These are phyloP conservation scores for Mycoemilia scoparia DNA, from an alignment of 192 early-diverging fungal genomes.

Conservation along the genomic window DNA sequence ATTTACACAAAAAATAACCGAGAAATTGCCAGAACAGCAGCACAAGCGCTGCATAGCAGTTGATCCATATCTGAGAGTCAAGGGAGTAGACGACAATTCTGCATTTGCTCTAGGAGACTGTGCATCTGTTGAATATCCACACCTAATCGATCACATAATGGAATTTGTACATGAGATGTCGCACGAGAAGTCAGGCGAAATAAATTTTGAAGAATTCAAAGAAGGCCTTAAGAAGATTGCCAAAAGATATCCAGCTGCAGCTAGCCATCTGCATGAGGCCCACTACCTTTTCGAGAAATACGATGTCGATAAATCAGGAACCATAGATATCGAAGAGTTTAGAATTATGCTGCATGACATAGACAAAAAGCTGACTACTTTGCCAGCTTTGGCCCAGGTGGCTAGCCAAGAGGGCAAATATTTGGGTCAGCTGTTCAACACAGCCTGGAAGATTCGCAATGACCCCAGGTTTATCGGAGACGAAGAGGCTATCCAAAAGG, in stretches of 20 bases:
- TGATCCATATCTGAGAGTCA: slow-evolving; percentile 50
- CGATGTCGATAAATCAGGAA: slow-evolving; percentile 14
- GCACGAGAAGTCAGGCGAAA: slow-evolving; percentile 7
- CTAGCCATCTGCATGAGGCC: slow-evolving; percentile 19
- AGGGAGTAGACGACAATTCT: slow-evolving; percentile 38
- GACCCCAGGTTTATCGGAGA: not conserved
- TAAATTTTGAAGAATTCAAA: slow-evolving; percentile 16
- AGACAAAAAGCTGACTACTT: slow-evolving; percentile 36
- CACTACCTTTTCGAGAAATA: slow-evolving; percentile 14
- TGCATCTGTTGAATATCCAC: slow-evolving; percentile 53
- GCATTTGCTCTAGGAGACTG: slow-evolving; percentile 82
- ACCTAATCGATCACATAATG: slow-evolving; percentile 12
- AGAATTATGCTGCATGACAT: slow-evolving; percentile 19
- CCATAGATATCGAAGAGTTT: slow-evolving; percentile 17
- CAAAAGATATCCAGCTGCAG: slow-evolving; percentile 10
- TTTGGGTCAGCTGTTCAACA: slow-evolving; percentile 50
- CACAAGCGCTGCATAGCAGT: slow-evolving; percentile 35
- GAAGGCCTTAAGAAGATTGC: slow-evolving; percentile 8
- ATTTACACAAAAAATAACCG: slow-evolving; percentile 29
- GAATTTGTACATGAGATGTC: slow-evolving; percentile 24
- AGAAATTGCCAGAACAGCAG: slow-evolving; percentile 20
- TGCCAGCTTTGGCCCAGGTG: slow-evolving; percentile 80
- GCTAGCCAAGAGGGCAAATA: slow-evolving; percentile 76
- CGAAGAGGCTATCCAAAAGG: slow-evolving; percentile 1
- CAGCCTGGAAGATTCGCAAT: slow-evolving; percentile 1